Evolutionary conservation across 139 green algal genomes (phyloP).

Genomic region (Chlamydomonas sphaeroides): DNA sequence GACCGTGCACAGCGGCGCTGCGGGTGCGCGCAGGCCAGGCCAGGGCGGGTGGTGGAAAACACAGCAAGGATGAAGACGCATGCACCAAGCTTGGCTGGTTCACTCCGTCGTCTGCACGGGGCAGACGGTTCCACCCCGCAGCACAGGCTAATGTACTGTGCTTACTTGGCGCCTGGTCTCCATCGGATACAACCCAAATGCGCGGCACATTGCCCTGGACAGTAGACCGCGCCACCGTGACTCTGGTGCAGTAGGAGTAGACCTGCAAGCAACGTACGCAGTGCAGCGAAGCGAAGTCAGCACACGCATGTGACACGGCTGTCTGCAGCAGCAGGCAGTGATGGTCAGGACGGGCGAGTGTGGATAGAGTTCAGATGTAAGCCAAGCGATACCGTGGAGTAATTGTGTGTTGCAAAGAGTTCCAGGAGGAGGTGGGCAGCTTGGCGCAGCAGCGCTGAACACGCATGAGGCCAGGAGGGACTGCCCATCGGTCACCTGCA

Average conservation of each 20-base stretch:
- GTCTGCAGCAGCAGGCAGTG: too few relatives aligned
- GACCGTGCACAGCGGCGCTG: constrained; percentile 6
- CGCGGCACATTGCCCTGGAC: not conserved
- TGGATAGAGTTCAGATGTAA: too few relatives aligned
- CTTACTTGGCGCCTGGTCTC: not conserved
- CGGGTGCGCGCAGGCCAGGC: too few relatives aligned
- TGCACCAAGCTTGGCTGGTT: too few relatives aligned
- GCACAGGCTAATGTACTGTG: not conserved
- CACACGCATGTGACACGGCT: too few relatives aligned
- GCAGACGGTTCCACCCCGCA: not conserved
- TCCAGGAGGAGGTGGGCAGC: too few relatives aligned
- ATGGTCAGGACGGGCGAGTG: too few relatives aligned
- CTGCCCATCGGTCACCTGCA: constrained; percentile 15
- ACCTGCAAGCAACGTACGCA: constrained; percentile 13
- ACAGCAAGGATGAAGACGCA: too few relatives aligned
- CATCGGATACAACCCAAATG: not conserved
- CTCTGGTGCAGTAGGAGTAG: constrained; percentile 25
- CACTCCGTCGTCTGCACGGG: not conserved
- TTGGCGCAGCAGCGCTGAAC: not conserved
- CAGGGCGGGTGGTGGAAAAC: not conserved
- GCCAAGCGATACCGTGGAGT: too few relatives aligned
- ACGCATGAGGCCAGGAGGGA: too few relatives aligned
- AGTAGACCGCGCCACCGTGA: not conserved
- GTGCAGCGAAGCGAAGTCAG: too few relatives aligned
- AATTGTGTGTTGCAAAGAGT: too few relatives aligned